Base-by-base conservation (phyloP, 768 basidiomycete genomes). In the Cytidiella melzeri region DNA sequence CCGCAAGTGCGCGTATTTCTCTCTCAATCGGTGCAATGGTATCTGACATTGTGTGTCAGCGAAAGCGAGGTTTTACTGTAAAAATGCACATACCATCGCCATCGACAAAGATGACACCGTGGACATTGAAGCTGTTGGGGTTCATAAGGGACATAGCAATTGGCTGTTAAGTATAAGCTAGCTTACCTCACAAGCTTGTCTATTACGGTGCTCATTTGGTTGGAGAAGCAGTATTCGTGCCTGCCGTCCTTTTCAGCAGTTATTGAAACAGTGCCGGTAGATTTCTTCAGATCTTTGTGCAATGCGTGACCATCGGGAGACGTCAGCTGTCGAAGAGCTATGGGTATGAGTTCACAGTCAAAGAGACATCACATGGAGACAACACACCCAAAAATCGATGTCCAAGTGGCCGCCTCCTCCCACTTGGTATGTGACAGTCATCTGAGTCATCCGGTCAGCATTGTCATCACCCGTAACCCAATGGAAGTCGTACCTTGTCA, bases 341-440 rank as follows among this genome's bases (percentile, higher is more conserved):
- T 9, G 62, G 4, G 53, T 41, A 43, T 23, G 24, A n/a, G 24
- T 24, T 26, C 12, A 34, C 12, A 2, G 4, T 7, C 43, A 19
- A 4, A 38, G 37, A 38, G 4, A 47, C 7, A 40, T 27, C 7
- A 44, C 4, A n/a, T 26, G 37, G 20, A 10, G 19, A 26, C 12
- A 10, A 62, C 69, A 60, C 55, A 95, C 93, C 87, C 86, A 95
- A 64, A 98, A 98, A 68, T 99, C 95, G 52, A 99, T 91, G 68
- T 99, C 96, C 43, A 98, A 69, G 64, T 97, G 90, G 1, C 96
- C 95, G 21, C 96, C 96, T 39, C 91, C 92, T 45, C 92, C 94
- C 5, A 98, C 96, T 76, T 99, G 96, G 65, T 98, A 99, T 34
- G 95, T 96, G 43, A 99, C 89, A 21, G 95, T 95, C 96, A 99